Percentiles rank a stretch among this genome's conserved stretches.
Evolutionary conservation across 2,329 filamentous ascomycete species (phyloP).

Genomic region (Chrysoporthe puriensis): DNA sequence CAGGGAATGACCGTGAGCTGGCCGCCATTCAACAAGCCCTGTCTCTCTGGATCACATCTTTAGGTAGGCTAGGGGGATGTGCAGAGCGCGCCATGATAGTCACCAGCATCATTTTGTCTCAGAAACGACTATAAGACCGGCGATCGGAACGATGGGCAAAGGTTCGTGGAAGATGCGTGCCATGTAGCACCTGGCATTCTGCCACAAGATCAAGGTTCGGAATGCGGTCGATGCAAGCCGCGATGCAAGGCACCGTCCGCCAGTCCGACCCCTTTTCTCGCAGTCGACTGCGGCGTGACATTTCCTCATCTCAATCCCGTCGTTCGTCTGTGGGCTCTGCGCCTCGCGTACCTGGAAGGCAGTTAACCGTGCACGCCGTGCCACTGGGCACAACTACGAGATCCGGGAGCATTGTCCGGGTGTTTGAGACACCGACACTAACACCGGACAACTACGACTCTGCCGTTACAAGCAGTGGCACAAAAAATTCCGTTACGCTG

Average conservation of each 20-base stretch:
- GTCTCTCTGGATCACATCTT: not conserved
- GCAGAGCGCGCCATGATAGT: not conserved
- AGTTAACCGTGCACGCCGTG: slow-evolving; percentile 1
- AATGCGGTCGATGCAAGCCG: not conserved
- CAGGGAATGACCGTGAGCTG: slow-evolving; percentile 2
- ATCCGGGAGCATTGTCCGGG: not conserved
- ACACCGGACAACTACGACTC: not conserved
- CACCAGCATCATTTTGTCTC: not conserved
- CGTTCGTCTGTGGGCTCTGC: not conserved
- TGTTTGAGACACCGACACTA: not conserved
- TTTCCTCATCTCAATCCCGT: not conserved
- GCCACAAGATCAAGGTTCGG: not conserved
- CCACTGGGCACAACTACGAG: not conserved
- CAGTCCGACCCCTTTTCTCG: slow-evolving; percentile 6
- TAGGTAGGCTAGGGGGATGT: not conserved
- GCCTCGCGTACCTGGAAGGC: not conserved
- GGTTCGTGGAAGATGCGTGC: not conserved
- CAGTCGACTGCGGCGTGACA: not conserved
- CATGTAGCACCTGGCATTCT: not conserved
- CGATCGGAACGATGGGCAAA: not conserved
- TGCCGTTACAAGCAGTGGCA: slow-evolving; percentile 7
- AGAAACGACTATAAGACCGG: not conserved
- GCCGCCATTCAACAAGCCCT: not conserved
- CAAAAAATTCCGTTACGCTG: not conserved
- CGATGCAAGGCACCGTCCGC: slow-evolving; percentile 23